Evolutionary conservation across 1,284 basidiomycete species (phyloP).

Genomic region (Taiwanofungus camphoratus): DNA sequence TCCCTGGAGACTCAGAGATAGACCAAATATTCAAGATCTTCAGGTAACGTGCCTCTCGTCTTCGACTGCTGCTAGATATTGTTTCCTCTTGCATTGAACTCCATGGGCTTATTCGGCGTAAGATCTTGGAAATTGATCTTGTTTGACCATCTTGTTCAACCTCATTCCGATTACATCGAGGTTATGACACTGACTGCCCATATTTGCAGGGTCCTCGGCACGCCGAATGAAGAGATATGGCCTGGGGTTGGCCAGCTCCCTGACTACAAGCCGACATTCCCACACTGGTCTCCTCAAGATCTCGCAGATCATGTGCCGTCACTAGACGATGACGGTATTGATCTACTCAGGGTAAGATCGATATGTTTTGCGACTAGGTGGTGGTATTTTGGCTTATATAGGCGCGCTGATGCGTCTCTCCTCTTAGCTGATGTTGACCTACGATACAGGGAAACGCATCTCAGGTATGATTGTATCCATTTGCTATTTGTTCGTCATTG

Average conservation of each 20-base stretch:
- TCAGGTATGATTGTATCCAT: conserved; percentile 57
- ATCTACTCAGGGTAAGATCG: conserved; percentile 63
- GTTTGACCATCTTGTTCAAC: too few relatives aligned
- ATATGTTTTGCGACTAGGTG: background rate
- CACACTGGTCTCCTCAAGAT: conserved; percentile 82
- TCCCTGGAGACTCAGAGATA: conserved; percentile 98
- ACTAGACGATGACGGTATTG: conserved; percentile 69
- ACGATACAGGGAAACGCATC: conserved; percentile 92
- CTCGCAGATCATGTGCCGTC: conserved; percentile 61
- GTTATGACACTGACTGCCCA: background rate
- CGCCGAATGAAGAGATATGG: conserved; percentile 92
- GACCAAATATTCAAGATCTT: conserved; percentile 99
- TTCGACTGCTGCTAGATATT: background rate
- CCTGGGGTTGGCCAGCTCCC: conserved; percentile 87
- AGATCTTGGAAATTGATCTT: too few relatives aligned
- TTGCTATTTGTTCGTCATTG: background rate
- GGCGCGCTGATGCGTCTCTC: background rate
- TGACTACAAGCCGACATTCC: conserved; percentile 97
- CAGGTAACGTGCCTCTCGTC: conserved; percentile 53
- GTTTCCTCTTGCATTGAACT: background rate
- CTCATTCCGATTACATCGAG: too few relatives aligned
- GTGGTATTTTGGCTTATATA: background rate
- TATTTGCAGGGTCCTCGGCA: conserved; percentile 74
- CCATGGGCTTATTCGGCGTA: too few relatives aligned
- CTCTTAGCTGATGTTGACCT: conserved; percentile 72